Evolutionary conservation across 495 filamentous ascomycete species (phyloP).

Genomic region (Podospora australis): DNA sequence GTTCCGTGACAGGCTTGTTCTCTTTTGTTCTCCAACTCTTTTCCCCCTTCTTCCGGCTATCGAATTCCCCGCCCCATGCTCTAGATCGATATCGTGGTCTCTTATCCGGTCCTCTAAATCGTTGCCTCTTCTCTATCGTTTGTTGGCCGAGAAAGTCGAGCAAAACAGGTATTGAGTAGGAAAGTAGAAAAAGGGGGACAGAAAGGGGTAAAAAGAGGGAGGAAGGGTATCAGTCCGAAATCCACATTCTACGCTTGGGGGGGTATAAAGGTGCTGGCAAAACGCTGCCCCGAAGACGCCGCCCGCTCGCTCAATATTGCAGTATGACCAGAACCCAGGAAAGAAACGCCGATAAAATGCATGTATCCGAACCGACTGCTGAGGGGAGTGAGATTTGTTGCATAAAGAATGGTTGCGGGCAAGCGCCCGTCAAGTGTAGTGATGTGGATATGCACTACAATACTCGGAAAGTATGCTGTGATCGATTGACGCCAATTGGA

Average conservation of each 20-base stretch:
- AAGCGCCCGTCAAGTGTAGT: neutral
- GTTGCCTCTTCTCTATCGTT: neutral
- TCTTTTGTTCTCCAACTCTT: neutral
- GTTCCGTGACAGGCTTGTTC: neutral
- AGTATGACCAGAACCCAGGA: constrained; percentile 18
- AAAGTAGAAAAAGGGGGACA: neutral
- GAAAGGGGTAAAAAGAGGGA: neutral
- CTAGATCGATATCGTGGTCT: neutral
- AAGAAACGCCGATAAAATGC: constrained; percentile 22
- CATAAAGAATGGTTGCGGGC: neutral
- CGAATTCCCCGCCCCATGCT: neutral
- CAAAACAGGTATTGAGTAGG: neutral
- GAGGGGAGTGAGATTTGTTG: neutral
- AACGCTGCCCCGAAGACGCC: constrained; percentile 10
- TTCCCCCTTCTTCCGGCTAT: neutral
- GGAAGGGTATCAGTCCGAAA: constrained; percentile 23
- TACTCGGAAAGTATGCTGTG: constrained; percentile 8
- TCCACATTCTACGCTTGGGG: constrained; percentile 20
- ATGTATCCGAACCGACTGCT: constrained; percentile 8
- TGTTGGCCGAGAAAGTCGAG: neutral
- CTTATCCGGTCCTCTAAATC: neutral
- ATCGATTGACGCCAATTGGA: too few species aligned
- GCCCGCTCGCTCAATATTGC: constrained; percentile 12
- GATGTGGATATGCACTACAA: neutral
- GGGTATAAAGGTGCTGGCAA: constrained; percentile 17